Evolutionary conservation across 148 eudicot genomes (phyloP).

Genomic region (Fallopia convolvulus): DNA sequence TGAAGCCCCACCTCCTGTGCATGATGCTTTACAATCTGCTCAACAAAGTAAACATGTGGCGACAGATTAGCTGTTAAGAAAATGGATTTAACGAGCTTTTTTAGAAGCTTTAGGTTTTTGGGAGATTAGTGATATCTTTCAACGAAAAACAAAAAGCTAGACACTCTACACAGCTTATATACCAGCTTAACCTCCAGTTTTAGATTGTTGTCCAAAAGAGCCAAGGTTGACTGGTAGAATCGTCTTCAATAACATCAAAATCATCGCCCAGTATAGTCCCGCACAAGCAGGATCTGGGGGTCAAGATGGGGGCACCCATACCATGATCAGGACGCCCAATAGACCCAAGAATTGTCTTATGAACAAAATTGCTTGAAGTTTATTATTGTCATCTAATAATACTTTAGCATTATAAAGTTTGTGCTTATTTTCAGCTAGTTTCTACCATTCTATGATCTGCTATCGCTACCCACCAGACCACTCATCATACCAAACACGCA

Average conservation of each 20-base stretch:
- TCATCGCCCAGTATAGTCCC: too few species aligned
- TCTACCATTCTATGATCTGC: too few species aligned
- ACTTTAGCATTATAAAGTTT: too few species aligned
- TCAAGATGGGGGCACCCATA: too few species aligned
- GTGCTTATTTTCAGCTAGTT: too few species aligned
- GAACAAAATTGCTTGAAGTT: too few species aligned
- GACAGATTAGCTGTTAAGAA: background rate
- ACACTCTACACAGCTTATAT: background rate
- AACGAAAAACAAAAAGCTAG: background rate
- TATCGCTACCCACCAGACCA: too few species aligned
- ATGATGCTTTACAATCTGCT: conserved; percentile 82
- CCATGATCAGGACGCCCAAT: too few species aligned
- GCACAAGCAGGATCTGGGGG: too few species aligned
- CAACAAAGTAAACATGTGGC: background rate
- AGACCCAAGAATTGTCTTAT: background rate
- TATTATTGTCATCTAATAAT: too few species aligned
- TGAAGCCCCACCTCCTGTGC: conserved; percentile 76
- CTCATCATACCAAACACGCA: too few species aligned
- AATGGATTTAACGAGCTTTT: background rate
- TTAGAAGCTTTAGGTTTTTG: background rate
- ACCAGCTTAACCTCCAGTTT: background rate
- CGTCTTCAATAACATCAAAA: too few species aligned
- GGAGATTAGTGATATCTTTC: background rate
- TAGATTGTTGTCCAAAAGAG: background rate
- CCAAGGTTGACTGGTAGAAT: background rate